Base-by-base conservation (phyloP, 2,329 filamentous ascomycete species). In the Botrytis paeoniae region DNA sequence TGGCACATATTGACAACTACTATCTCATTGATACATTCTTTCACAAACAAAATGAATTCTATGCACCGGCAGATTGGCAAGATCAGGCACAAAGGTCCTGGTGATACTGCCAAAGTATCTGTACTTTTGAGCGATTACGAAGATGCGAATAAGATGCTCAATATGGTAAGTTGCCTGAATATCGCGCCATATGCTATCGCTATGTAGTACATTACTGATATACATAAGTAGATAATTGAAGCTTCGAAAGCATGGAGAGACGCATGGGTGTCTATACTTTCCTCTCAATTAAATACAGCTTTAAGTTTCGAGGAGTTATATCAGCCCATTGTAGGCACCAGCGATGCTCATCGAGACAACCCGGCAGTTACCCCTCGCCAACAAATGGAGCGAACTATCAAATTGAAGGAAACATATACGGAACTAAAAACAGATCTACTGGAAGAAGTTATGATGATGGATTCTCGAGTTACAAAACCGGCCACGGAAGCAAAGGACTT, bases 71-170 rank as follows among this genome's bases (percentile, higher is more conserved):
- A 91, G 79, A 91, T 95, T 77, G 92, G 92, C 75, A 91, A 88
- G 82, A 88, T 95, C 80, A 86, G 89, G 83, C 89, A 88, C 79
- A 88, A 85, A 78, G 83, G 90, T 75, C 89, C 90, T 37, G 92
- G 91, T 73, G 92, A 96, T 82, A 91, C 93, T 80, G 91, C 91
- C 76, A 91, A 93, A 80, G 90, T 95, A 63, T 90, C 91, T 18
- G 87, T 91, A 62, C 85, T 96, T 71, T 84, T 97, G 73, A 91
- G 89, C 78, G 93, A 96, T 79, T 96, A 94, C 80, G 91, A 94
- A 77, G 91, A 95, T 81, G 92, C 91, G 39, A 92, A 96, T 81
- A 88, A 88, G 77, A 87, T 95, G 80, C 86, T 96, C 75, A 86
- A 88, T 76, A 90, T 89, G 85, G 93, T 94, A 84, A 73, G 84